Conservation (phyloP, 176 grass and related monocot genomes). For the Tillandsia fasciculata region DNA sequence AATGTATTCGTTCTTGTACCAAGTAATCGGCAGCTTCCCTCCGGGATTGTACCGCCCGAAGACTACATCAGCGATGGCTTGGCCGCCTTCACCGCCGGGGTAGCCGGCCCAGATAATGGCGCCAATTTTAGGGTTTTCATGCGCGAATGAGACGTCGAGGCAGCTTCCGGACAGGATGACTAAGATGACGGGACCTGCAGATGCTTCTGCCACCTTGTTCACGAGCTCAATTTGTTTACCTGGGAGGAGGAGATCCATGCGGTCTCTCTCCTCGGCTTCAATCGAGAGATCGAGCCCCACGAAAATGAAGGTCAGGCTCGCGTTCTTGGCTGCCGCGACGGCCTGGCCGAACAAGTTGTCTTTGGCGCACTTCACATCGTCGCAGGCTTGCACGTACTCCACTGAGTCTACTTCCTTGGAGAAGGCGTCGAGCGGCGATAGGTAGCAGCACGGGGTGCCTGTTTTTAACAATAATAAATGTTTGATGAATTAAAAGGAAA, state of each 20-base stretch:
- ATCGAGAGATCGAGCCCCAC: constrained; percentile 50
- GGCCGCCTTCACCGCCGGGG: constrained; percentile 57
- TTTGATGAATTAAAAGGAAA: too few species aligned
- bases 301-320: constrained; percentile 41
- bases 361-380: constrained; percentile 19
- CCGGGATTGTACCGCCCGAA: constrained; percentile 73
- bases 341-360: constrained; percentile 17
- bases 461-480: too few species aligned
- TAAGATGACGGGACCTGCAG: constrained; percentile 50
- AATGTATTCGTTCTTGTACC: constrained; percentile 67
- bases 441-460: background rate
- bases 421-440: constrained; percentile 42
- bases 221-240: constrained; percentile 57
- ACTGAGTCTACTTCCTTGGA: constrained; percentile 17
- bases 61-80: constrained; percentile 50
- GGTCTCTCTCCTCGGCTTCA: constrained; percentile 62
- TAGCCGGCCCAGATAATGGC: constrained; percentile 75
- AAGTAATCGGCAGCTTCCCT: constrained; percentile 62
- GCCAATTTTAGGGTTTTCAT: constrained; percentile 37
- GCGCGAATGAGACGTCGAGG: constrained; percentile 55
- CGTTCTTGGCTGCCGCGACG: constrained; percentile 11
- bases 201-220: constrained; percentile 34
- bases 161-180: constrained; percentile 69
- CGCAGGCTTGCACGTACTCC: constrained; percentile 33
- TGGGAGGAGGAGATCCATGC: constrained; percentile 51